phyloP scores from a whole-genome alignment of 345 rosid species.

The Streptanthus diversifolius region DNA sequence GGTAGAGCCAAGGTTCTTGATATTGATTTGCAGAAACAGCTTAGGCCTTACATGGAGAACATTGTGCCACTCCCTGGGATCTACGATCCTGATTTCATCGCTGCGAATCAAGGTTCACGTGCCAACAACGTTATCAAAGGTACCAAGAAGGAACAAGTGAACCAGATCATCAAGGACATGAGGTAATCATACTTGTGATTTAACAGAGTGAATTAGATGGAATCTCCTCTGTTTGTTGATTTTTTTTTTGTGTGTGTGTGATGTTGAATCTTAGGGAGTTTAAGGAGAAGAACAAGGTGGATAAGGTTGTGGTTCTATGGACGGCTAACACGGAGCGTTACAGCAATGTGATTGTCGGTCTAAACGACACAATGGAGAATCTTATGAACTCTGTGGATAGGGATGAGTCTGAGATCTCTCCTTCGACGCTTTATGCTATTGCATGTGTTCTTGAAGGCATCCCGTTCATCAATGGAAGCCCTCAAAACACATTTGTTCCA shows the following conservation, averaged over 20 bases:
- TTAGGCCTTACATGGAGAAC: constrained; percentile 94
- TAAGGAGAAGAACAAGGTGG: constrained; percentile 81
- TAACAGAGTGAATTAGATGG: background rate
- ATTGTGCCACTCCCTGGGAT: constrained; percentile 92
- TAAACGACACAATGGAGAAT: constrained; percentile 85
- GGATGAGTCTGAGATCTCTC: constrained; percentile 88
- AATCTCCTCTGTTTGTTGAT: constrained; percentile 3
- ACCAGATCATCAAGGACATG: constrained; percentile 76
- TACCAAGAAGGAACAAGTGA: constrained; percentile 81
- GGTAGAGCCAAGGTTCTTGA: constrained; percentile 89
- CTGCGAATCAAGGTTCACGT: constrained; percentile 91
- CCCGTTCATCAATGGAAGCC: constrained; percentile 98
- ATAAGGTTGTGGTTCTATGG: constrained; percentile 91
- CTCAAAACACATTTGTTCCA: constrained; percentile 97
- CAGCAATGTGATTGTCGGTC: constrained; percentile 75
- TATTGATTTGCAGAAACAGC: constrained; percentile 86
- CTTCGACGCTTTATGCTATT: constrained; percentile 81
- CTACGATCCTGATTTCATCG: constrained; percentile 88
- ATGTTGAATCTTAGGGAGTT: constrained; percentile 57
- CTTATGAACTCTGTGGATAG: constrained; percentile 71
- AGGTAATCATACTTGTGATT: constrained; percentile 41
- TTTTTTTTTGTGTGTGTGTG: background rate
- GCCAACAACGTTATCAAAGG: constrained; percentile 86
- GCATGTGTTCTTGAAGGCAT: constrained; percentile 86
- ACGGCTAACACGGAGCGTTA: constrained; percentile 99